Percentiles rank a stretch among this genome's conserved stretches.
These are phyloP conservation scores for Astrothelium subdiscretum DNA, from an alignment of 495 filamentous ascomycete genomes.

Conservation along the genomic window DNA sequence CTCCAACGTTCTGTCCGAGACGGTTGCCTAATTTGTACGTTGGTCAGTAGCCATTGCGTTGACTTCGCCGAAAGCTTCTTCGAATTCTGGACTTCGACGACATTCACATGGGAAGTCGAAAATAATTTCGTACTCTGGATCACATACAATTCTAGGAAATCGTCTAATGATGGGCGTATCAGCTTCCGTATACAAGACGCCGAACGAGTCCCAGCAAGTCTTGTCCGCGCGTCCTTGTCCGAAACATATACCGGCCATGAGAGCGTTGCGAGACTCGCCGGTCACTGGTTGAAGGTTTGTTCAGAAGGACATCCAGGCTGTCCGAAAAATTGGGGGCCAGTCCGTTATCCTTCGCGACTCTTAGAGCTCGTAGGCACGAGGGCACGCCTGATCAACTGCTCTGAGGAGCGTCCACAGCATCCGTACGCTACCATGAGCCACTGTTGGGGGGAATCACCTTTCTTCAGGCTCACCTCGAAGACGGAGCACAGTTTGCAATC, in stretches of 20 bases:
- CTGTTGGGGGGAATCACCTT: conserved; percentile 1
- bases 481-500: background rate
- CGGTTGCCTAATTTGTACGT: background rate
- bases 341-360: background rate
- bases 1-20: background rate
- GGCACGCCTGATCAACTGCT: background rate
- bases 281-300: background rate
- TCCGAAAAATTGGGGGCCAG: background rate
- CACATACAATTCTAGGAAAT: no score
- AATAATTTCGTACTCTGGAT: no score
- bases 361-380: background rate
- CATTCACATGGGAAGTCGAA: no score
- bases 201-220: no score
- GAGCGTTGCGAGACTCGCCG: background rate
- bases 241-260: background rate
- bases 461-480: background rate
- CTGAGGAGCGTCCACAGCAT: background rate
- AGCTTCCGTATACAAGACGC: no score
- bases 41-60: background rate
- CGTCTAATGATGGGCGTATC: no score
- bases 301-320: background rate
- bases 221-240: background rate
- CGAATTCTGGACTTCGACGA: background rate
- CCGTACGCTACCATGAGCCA: conserved; percentile 5
- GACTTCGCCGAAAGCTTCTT: background rate